A percentile compares a stretch with the other conserved stretches of the same genome.
Evolutionary conservation across 192 early-diverging fungal genomes (phyloP).

Genomic region (Backusella sp.): DNA sequence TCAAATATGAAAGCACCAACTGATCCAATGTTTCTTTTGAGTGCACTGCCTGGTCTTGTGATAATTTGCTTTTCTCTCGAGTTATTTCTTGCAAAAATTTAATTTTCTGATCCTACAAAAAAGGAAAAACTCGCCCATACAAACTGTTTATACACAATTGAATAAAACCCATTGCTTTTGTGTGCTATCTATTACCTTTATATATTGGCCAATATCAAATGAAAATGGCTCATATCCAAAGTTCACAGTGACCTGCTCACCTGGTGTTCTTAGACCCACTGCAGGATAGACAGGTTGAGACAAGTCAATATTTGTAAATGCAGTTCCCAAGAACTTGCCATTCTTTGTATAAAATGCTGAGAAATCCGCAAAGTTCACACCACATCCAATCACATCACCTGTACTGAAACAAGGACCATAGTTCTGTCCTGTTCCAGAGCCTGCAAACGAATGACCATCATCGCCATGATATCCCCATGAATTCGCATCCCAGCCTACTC

Average conservation of each 20-base stretch:
- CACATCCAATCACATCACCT: conserved; percentile 93
- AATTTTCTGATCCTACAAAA: conserved; percentile 10
- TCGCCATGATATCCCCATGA: conserved; percentile 99
- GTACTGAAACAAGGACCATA: conserved; percentile 92
- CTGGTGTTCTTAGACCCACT: conserved; percentile 71
- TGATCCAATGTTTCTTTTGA: conserved; percentile 42
- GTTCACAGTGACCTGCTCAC: conserved; percentile 73
- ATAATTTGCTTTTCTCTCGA: not conserved
- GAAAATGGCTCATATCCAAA: conserved; percentile 72
- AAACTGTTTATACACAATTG: not conserved
- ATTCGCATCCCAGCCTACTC: conserved; percentile 79
- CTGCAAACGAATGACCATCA: conserved; percentile 86
- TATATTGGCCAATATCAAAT: conserved; percentile 71
- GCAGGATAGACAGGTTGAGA: conserved; percentile 60
- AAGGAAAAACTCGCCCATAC: not conserved
- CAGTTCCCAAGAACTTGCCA: conserved; percentile 67
- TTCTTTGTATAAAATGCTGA: conserved; percentile 93
- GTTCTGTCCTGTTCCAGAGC: conserved; percentile 67
- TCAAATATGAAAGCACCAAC: conserved; percentile 77
- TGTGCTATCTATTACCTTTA: conserved; percentile 40
- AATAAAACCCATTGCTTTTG: not conserved
- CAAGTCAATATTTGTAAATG: conserved; percentile 46
- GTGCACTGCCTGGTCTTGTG: not conserved
- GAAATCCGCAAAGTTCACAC: conserved; percentile 78
- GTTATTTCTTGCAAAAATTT: conserved; percentile 12